Base-by-base conservation (phyloP, 805 yeast species). In the Tetrapisispora namnaoensis region DNA sequence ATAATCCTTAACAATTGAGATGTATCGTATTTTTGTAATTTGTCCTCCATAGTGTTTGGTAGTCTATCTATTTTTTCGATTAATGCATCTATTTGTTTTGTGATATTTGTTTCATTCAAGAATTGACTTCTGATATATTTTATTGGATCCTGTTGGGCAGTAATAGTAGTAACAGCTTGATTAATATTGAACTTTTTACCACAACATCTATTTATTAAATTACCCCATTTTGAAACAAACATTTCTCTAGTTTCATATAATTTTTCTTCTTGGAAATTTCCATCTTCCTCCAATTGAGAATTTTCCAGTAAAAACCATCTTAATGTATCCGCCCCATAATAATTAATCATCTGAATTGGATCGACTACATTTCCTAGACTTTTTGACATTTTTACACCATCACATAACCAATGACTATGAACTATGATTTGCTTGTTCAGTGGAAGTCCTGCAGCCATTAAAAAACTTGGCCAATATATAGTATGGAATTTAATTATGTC, bases 331-430 rank as follows among this genome's bases (percentile, higher is more conserved):
- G 73, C 64, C 0, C 89, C 96, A 57, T 84, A 86, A 39, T 72
- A 63, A 0, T 76, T 71, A 4, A 78, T 70, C 30, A 83, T 72
- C n/a, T 70, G 76, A 18, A 85, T 61, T 0, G 99, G 99, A 59
- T 93, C 97, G 5, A 91, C 95, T 10, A 91, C 97, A 61, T 93
- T 93, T 0, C 97, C 96, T 48, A 81, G 69, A 49, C 95, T 83
- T 59, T 93, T 93, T 45, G 95, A 86, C 99, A 93, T 93, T 62
- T 93, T 93, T 41, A 79, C 70, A 0, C 98, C 98, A 34, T 81
- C 83, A 65, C 84, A 77, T 21, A 90, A 71, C 98, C 98, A 93
- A 65, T 93, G 99, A 6, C 95, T 83, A 69, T 93, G 99, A 2
- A 93, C 95, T 6, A 89, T 74, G 3, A 93, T 77, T 50, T 80